These are phyloP conservation scores for Eleusine coracana DNA, from an alignment of 176 grass and related monocot genomes.

Conservation along the genomic window DNA sequence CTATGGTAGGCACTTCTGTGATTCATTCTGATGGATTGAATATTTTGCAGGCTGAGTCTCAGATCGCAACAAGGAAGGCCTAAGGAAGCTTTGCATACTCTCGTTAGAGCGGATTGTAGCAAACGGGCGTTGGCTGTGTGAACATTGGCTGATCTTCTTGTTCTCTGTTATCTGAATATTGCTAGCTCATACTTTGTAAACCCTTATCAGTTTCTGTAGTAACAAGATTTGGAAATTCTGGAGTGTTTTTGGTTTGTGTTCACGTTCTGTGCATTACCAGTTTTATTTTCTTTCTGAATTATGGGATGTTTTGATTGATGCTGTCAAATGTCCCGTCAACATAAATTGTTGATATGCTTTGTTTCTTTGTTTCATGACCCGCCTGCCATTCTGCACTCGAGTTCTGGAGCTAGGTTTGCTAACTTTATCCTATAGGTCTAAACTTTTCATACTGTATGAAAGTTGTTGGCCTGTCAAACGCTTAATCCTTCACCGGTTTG, in stretches of 20 bases:
- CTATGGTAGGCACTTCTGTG: neutral
- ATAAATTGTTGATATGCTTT: no score
- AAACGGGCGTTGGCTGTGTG: neutral
- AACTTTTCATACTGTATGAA: no score
- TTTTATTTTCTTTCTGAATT: neutral
- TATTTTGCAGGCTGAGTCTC: constrained; percentile 61
- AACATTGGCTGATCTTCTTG: constrained; percentile 15
- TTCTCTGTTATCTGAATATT: constrained; percentile 28
- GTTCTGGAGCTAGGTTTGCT: no score
- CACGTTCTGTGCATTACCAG: neutral
- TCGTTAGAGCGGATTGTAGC: constrained; percentile 17
- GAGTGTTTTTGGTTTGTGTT: constrained; percentile 14
- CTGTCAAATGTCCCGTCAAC: no score
- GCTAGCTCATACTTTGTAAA: constrained; percentile 34
- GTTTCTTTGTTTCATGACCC: neutral
- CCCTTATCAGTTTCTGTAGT: neutral
- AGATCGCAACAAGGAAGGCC: constrained; percentile 75
- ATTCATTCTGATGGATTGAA: neutral
- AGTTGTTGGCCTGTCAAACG: no score
- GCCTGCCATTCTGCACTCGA: neutral
- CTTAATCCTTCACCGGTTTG: no score
- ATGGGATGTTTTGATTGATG: neutral
- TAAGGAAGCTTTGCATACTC: constrained; percentile 13
- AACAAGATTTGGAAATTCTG: neutral
- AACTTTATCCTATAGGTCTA: no score